These are phyloP conservation scores for Sugiyamaella neomexicana DNA, from an alignment of 1,139 yeast genomes.

Conservation along the genomic window DNA sequence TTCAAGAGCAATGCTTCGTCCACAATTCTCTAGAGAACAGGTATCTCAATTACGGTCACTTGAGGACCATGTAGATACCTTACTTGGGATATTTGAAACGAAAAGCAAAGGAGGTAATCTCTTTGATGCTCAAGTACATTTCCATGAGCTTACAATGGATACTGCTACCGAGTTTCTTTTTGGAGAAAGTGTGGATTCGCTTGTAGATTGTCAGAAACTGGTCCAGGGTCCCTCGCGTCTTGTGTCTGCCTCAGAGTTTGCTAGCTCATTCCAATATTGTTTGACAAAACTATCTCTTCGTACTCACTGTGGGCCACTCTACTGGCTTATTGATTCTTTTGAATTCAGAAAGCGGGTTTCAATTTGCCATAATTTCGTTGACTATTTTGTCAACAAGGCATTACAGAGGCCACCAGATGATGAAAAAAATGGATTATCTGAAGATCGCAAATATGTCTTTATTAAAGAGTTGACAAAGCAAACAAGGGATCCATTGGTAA, in stretches of 20 bases:
- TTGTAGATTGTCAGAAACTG: slow-evolving; percentile 38
- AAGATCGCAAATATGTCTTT: slow-evolving; percentile 41
- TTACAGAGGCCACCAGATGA: slow-evolving; percentile 31
- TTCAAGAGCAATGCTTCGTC: slow-evolving; percentile 57
- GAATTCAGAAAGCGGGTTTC: slow-evolving; percentile 38
- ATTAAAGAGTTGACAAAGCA: slow-evolving; percentile 53
- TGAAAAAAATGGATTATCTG: slow-evolving; percentile 32
- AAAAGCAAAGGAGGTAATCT: slow-evolving; percentile 30
- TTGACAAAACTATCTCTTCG: slow-evolving; percentile 34
- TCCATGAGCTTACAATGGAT: slow-evolving; percentile 56
- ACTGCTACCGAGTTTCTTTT: slow-evolving; percentile 60
- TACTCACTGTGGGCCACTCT: slow-evolving; percentile 34
- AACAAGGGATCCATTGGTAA: slow-evolving; percentile 51
- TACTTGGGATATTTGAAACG: slow-evolving; percentile 20
- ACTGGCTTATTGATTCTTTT: slow-evolving; percentile 40
- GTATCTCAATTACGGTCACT: slow-evolving; percentile 51
- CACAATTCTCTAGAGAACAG: slow-evolving; percentile 59
- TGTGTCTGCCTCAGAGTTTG: slow-evolving; percentile 40
- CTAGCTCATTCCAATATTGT: slow-evolving; percentile 48
- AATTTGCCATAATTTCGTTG: slow-evolving; percentile 37
- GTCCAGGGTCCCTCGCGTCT: slow-evolving; percentile 26
- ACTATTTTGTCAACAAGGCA: slow-evolving; percentile 36
- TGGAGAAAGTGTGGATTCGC: slow-evolving; percentile 54
- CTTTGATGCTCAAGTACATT: slow-evolving; percentile 50
- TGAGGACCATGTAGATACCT: slow-evolving; percentile 36